Evolutionary conservation across 1,284 basidiomycete genomes (phyloP), one percentile per base, ranked within the genome.

Genomic region (Papiliotrema nemorosa): DNA sequence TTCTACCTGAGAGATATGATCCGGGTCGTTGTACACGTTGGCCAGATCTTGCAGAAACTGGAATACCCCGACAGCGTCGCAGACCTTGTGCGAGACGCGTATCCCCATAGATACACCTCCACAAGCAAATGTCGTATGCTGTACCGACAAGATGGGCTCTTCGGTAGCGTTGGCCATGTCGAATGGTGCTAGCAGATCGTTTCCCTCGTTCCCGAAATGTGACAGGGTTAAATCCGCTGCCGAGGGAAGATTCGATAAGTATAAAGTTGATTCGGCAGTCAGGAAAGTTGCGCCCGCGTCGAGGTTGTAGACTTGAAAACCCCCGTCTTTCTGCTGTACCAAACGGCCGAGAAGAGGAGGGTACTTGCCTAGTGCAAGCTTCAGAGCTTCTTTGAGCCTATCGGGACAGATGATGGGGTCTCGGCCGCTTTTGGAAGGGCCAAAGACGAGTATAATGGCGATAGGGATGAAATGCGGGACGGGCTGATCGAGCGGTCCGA

Each of bases 291-390:
- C 33, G 10, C 54, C 54, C 2, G 42, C 34, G 10, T 45, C 49
- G 6, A 46, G 22, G 1, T 43, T 6, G 36, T 40, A 36, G 37
- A 52, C 37, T 2, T 24, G 12, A 16, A 22, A 31, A 3, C n/a
- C 18, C 10, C 51, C 54, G 27, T 26, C 21, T 24, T 48, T 3
- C 34, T 56, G 26, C n/a, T 51, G 20, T 4, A 34, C 18, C 1
- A 62, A 36, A 3, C 60, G 51, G 6, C 62, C 62, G n/a, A 60
- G 56, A 20, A 64, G 51, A 37, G 60, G 59, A 13, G 60, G 60
- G 48, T 64, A 64, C 49, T 45, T 47, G 52, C 61, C 53, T 27
- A 64, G 57, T 9, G 54, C 13, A 14, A 27, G 26, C 27, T 46
- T 12, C 4, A 54, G 14, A 7, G 57, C 59, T 4, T 24, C 21